A percentile compares a stretch with the other conserved stretches of the same genome.
Conservation (phyloP, 2,329 filamentous ascomycete genomes). For the Aspergillus unguis region DNA sequence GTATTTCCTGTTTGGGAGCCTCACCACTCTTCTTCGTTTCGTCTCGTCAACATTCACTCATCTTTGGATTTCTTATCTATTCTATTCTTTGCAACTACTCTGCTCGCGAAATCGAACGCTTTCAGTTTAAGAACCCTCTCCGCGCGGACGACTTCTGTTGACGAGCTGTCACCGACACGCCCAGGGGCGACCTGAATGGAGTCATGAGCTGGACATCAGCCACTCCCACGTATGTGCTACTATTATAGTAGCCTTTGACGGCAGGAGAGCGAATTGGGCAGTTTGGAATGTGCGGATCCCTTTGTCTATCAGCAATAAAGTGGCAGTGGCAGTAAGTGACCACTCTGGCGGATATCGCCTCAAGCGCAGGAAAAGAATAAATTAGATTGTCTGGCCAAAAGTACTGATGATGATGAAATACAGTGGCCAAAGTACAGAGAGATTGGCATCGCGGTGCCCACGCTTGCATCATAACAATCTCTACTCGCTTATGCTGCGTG, state of each 20-base stretch:
- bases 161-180: constrained; percentile 2
- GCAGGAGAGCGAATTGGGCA: constrained; percentile 24
- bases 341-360: constrained; percentile 6
- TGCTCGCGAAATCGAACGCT: constrained; percentile 6
- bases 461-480: constrained; percentile 11
- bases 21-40: constrained; percentile 8
- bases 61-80: constrained; percentile 1
- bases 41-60: background rate
- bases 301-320: constrained; percentile 12
- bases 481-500: constrained; percentile 10
- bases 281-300: constrained; percentile 23
- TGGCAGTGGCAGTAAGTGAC: constrained; percentile 4
- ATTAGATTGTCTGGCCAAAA: constrained; percentile 10
- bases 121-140: background rate
- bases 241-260: constrained; percentile 17
- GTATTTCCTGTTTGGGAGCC: constrained; percentile 16
- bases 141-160: background rate
- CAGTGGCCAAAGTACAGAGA: constrained; percentile 6
- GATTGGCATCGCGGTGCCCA: constrained; percentile 7
- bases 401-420: constrained; percentile 13
- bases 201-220: constrained; percentile 10
- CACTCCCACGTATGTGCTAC: background rate
- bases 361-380: constrained; percentile 11
- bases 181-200: constrained; percentile 19
- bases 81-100: background rate